Conservation (phyloP, 176 grass and related monocot genomes). For the Chloris gayana region DNA sequence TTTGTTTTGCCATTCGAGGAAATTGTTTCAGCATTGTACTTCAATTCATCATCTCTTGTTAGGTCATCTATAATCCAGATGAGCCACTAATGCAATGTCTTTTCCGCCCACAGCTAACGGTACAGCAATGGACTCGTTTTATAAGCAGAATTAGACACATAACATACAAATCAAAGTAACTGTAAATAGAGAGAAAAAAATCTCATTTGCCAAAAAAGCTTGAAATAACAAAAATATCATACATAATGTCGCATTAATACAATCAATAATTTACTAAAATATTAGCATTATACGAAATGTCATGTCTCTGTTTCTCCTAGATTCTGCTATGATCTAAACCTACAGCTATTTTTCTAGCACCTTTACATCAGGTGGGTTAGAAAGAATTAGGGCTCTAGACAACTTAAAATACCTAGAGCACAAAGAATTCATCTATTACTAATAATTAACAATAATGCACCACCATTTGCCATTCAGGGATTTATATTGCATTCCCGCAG, state of each 20-base stretch:
- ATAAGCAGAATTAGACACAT: too few relatives aligned
- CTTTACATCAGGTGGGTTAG: constrained; percentile 31
- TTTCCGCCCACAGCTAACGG: too few relatives aligned
- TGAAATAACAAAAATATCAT: neutral
- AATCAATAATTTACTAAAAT: constrained; percentile 13
- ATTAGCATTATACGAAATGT: constrained; percentile 31
- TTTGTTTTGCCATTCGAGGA: too few relatives aligned
- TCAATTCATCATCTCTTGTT: too few relatives aligned
- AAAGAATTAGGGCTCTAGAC: constrained; percentile 44
- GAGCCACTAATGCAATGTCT: too few relatives aligned
- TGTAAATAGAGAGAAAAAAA: neutral
- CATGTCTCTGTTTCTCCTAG: constrained; percentile 9
- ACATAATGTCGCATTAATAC: neutral
- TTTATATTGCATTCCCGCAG: constrained; percentile 83
- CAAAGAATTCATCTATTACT: constrained; percentile 55
- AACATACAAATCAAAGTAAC: neutral
- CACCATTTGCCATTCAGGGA: constrained; percentile 41
- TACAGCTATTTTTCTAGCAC: constrained; percentile 30
- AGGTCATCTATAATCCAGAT: too few relatives aligned
- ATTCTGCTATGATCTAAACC: constrained; percentile 27
- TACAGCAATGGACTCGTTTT: too few relatives aligned
- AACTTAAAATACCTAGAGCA: constrained; percentile 50
- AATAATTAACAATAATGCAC: neutral
- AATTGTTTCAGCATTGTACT: too few relatives aligned
- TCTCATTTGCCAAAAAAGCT: neutral